Evolutionary conservation across 495 filamentous ascomycete species (phyloP).

Genomic region (Bacidia gigantensis): DNA sequence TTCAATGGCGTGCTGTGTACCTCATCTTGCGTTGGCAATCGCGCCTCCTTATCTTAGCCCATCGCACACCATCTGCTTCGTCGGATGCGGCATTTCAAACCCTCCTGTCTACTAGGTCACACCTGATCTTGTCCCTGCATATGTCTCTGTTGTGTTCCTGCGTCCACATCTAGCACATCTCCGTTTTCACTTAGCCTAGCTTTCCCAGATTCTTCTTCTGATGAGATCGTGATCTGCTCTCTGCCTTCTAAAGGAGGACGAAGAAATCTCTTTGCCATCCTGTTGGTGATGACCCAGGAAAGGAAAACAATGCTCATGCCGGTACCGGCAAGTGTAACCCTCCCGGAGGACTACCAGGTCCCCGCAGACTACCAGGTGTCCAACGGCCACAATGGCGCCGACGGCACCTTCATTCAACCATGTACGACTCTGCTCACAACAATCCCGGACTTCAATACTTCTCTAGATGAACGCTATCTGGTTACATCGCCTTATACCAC

Average conservation of each 20-base stretch:
- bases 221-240: not conserved
- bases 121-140: not conserved
- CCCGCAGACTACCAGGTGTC: not conserved
- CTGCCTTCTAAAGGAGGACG: not conserved
- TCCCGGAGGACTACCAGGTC: not conserved
- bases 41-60: slow-evolving; percentile 8
- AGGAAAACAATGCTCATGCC: not conserved
- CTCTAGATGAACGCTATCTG: slow-evolving; percentile 16
- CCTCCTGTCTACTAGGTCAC: not conserved
- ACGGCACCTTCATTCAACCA: not conserved
- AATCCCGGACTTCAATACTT: not conserved
- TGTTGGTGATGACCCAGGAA: not conserved
- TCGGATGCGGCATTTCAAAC: not conserved
- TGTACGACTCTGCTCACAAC: not conserved
- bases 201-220: not conserved
- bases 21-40: slow-evolving; percentile 9
- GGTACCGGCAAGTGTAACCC: not conserved
- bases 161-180: too few relatives aligned
- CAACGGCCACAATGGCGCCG: not conserved
- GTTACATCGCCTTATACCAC: slow-evolving; percentile 64
- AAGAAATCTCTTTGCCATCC: not conserved
- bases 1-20: slow-evolving; percentile 7
- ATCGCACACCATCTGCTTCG: not conserved
- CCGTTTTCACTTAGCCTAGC: too few relatives aligned
- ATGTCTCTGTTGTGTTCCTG: not conserved